These are phyloP conservation scores for Sporobolomyces roseus DNA, from an alignment of 768 basidiomycete species.

Conservation along the genomic window DNA sequence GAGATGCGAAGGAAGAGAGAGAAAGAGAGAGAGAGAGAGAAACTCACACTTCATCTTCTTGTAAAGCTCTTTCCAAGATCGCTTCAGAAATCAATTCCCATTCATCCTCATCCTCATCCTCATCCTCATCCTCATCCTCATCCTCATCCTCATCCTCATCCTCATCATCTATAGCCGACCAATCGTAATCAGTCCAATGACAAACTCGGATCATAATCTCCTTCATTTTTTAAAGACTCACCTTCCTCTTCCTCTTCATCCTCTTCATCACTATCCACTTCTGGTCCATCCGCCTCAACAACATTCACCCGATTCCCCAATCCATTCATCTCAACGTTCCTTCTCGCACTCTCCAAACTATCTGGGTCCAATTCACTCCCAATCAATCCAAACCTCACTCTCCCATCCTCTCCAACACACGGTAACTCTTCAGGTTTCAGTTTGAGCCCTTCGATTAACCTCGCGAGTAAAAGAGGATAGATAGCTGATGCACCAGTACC, in stretches of 20 bases:
- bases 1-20: not conserved
- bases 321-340: too few relatives aligned
- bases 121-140: not conserved
- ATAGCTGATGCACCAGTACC: slow-evolving; percentile 89
- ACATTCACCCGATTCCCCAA: too few relatives aligned
- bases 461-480: slow-evolving; percentile 73
- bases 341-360: too few relatives aligned
- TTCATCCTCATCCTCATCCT: not conserved
- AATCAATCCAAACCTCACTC: too few relatives aligned
- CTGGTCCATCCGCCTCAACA: too few relatives aligned
- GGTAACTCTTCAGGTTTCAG: too few relatives aligned
- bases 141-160: too few relatives aligned
- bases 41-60: not conserved
- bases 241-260: too few relatives aligned
- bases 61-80: not conserved
- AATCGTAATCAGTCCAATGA: slow-evolving; percentile 57
- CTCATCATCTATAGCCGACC: not conserved
- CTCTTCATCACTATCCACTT: too few relatives aligned
- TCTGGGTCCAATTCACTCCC: too few relatives aligned
- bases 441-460: slow-evolving; percentile 49
- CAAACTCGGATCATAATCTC: slow-evolving; percentile 71
- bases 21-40: not conserved
- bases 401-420: too few relatives aligned
- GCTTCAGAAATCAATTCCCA: not conserved
- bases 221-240: too few relatives aligned